Base-by-base conservation (phyloP, 1,139 yeast species). In the Candida sp. region DNA sequence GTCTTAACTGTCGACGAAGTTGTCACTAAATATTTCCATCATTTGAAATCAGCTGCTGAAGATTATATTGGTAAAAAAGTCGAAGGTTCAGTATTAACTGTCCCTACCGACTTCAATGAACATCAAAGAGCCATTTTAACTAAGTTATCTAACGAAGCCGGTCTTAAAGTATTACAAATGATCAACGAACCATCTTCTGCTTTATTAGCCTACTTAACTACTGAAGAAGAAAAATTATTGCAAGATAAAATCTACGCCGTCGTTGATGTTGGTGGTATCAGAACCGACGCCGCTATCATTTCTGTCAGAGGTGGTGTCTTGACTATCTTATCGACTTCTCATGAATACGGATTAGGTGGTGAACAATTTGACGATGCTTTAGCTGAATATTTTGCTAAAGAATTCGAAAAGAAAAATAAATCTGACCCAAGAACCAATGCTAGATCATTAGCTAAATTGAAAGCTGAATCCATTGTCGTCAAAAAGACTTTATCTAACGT, bases 171-270 rank as follows among this genome's bases (percentile, higher is more conserved):
- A 47, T 74, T 87, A 59, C 99, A 93, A 75, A 77, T 88, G 58
- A 86, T 93, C 63, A 84, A 86, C 64, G 99, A 93, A 71, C 97
- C 98, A 53, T 77, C 91, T 48, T 88, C 97, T 50, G 97, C 98
- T 41, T 74, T 93, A 51, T 76, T 93, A 55, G 91, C 98, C 5
- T 87, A 85, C 56, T 76, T 82, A 49, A 60, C 74, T 40, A 65
- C 73, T 37, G 75, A 76, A 46, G 84, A 80, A 45, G 81, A 78
- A 56, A 72, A 75, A 53, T 71, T 82, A 54, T 63, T 66, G 44
- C 71, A 82, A 54, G 97, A 93, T 68, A 87, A 84, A 70, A 73
- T 88, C 47, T 89, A 85, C 57, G 95, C 88, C 43, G 97, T 95
- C 55, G 95, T 96, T 42, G 99, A 93, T 68, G 87, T 93, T 60